phyloP scores from a whole-genome alignment of 352 stramenopile genomes.

The Blastocystis sp. region DNA sequence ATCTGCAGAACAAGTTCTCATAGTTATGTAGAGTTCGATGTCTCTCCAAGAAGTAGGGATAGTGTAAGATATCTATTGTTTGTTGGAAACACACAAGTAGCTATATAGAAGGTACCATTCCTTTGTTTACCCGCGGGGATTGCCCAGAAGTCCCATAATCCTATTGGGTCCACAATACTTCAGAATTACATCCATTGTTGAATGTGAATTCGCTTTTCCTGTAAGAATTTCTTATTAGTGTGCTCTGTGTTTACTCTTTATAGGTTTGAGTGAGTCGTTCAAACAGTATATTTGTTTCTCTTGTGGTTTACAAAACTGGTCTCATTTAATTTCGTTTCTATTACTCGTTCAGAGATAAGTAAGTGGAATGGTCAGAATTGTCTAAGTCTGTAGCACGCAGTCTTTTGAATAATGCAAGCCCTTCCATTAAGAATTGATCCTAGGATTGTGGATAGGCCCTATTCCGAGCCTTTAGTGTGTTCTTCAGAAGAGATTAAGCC shows the following conservation, averaged over 20 bases:
- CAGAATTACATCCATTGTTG: conserved; percentile 30
- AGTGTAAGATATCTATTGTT: background rate
- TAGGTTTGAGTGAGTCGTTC: conserved; percentile 24
- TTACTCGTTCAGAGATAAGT: background rate
- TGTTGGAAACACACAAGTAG: background rate
- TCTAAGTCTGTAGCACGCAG: background rate
- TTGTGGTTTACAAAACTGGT: background rate
- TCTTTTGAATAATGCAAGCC: background rate
- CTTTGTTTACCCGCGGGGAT: background rate
- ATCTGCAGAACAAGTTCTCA: background rate
- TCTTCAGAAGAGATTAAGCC: background rate
- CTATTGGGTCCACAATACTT: background rate
- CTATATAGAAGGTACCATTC: background rate
- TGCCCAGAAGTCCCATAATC: background rate
- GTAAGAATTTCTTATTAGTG: background rate
- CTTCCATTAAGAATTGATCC: background rate
- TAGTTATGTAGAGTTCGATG: background rate
- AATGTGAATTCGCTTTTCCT: conserved; percentile 55
- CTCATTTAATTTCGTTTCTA: background rate
- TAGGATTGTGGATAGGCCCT: background rate
- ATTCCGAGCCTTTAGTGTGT: background rate
- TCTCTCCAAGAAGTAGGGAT: background rate
- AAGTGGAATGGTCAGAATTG: background rate
- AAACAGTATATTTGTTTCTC: background rate
- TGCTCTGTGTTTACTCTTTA: background rate